Evolutionary conservation across 176 grass and related monocot species (phyloP), one percentile per base, ranked within the genome.

Genomic region (Rhynchospora breviuscula): DNA sequence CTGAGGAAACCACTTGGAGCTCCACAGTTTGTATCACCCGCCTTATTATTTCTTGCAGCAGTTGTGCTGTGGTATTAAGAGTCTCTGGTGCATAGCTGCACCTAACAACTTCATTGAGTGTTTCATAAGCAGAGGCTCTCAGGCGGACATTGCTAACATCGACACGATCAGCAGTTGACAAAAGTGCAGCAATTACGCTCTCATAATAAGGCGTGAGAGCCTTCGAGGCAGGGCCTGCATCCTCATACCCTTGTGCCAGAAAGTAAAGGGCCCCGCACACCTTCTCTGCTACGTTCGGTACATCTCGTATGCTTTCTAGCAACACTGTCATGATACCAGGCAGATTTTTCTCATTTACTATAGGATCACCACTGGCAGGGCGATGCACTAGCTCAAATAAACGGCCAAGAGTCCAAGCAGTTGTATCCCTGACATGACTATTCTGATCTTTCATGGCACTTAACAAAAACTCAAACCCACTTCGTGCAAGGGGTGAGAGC

Each of bases 91-190:
- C 59, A 44, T 83, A 89, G 84, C 92, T 92, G 49, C 89, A 91
- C 90, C 94, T 94, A 13, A 97, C 94, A 61, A 97, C 78, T 85
- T 97, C 92, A 89, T 97, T 97, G 83, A 97, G 64, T 21, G 94
- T 91, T 85, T 94, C 94, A 87, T 97, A 97, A 69, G 92, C 90
- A 73, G 94, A 90, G 76, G 92, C 85, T 61, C 90, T 88, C 74
- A 97, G 88, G 85, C 90, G 91, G 59, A 79, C 87, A 86, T 94
- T 91, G 80, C 75, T 86, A 15, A 84, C 80, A 63, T 94, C 92
- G 64, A 80, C 64, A 86, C 92, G 88, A 86, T 97, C 90, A 22
- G 90, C 94, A 17, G 94, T 91, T 83, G 83, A 85, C 69, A 97
- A 83, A 74, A 97, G 92, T 83, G 94, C 88, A 65, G 92, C 68